Evolutionary conservation across 2,329 filamentous ascomycete genomes (phyloP).

Genomic region (Aspergillus chevalieri): DNA sequence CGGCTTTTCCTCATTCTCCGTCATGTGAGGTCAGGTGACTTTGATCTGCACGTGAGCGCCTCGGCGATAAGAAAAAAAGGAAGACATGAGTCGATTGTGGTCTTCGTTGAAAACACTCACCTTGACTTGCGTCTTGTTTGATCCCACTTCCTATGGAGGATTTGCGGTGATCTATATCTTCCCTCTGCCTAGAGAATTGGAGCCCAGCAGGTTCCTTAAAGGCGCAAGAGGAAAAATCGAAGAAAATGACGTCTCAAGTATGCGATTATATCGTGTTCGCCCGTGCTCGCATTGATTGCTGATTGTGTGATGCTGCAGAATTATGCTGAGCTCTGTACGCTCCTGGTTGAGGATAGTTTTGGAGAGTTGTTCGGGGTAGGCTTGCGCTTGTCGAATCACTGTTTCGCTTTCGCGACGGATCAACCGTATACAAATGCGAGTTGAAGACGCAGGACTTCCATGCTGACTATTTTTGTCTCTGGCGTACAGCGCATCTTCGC

Average conservation of each 20-base stretch:
- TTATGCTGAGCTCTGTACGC: conserved; percentile 79
- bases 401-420: conserved; percentile 2
- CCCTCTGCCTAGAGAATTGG: conserved; percentile 58
- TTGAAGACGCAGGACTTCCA: conserved; percentile 5
- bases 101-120: background rate
- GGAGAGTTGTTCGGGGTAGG: conserved; percentile 88
- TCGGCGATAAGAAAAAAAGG: conserved; percentile 8
- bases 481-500: conserved; percentile 69
- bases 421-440: background rate
- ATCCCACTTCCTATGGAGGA: conserved; percentile 22
- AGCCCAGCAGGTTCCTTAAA: conserved; percentile 72
- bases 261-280: conserved; percentile 23
- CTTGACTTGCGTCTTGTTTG: conserved; percentile 1
- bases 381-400: conserved; percentile 12
- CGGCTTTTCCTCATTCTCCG: conserved; percentile 20
- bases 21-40: conserved; percentile 23
- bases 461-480: conserved; percentile 2
- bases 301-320: conserved; percentile 43
- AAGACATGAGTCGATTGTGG: background rate
- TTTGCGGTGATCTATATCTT: conserved; percentile 59
- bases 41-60: conserved; percentile 12
- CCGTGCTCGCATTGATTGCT: conserved; percentile 19
- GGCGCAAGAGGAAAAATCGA: conserved; percentile 34
- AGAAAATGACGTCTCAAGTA: conserved; percentile 50
- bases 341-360: conserved; percentile 82